Evolutionary conservation across 2,329 filamentous ascomycete species (phyloP), one percentile per base, ranked within the genome.

Genomic region (Bipolaris victoriae): DNA sequence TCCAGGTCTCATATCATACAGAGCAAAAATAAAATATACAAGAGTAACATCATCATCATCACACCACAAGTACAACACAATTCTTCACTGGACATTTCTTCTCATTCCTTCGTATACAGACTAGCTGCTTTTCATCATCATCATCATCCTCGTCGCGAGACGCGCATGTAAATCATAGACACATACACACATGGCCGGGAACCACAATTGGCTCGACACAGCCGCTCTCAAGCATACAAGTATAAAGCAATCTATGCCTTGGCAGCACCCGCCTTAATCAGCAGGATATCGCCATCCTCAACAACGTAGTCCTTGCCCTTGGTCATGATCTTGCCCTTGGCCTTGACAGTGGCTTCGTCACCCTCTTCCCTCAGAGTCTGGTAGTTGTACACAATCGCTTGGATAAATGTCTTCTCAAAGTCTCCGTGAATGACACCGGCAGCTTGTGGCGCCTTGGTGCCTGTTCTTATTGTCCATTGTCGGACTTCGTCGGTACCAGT

Each of bases 381-480:
- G 80, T 87, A 99, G 82, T 97, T 98, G 82, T 96, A 98, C 29
- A 97, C 92, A 63, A 99, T 85, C 62, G 85, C 90, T 81, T 99
- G 96, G 71, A 99, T 99, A 77, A 99, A 99, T 0, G 96, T 99
- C 88, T 99, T 99, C 80, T 99, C 95, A 67, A 99, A 98, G 77
- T 99, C 95, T 66, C 89, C 91, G 81, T 99, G 95, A 68, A 99
- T 99, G 62, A 99, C 95, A 84, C 95, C 95, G 36, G 95, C 95
- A 45, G 95, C 95, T 74, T 96, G 90, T 16, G 95, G 95, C n/a
- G 95, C 95, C 83, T 99, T 99, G 75, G 90, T 97, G 69, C 92
- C 93, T 73, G 91, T 93, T 58, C 95, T 88, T 76, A 99, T 92
- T 24, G 95, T 99, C 96, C 95, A 99, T 82, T 99, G 95, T 70